phyloP scores from a whole-genome alignment of 768 basidiomycete species.

The Boletales sp. region DNA sequence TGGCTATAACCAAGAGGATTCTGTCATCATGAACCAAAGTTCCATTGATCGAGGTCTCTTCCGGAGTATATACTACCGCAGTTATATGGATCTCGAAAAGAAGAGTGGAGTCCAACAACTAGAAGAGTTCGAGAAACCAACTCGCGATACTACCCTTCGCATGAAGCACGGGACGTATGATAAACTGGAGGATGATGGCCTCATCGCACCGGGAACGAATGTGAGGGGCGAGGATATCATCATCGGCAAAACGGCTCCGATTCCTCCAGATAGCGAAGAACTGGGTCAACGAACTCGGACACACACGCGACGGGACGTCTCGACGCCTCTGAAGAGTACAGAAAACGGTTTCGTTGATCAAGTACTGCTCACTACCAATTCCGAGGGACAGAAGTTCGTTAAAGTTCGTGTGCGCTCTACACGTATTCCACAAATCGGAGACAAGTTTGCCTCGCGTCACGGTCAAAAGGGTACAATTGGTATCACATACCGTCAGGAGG shows the following conservation, averaged over 20 bases:
- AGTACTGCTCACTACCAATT: constrained; percentile 93
- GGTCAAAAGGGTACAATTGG: constrained; percentile 99
- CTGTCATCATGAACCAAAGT: constrained; percentile 99
- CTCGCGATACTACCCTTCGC: constrained; percentile 85
- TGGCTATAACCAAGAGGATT: constrained; percentile 99
- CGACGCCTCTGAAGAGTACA: constrained; percentile 95
- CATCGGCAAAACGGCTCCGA: constrained; percentile 97
- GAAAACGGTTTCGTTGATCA: constrained; percentile 98
- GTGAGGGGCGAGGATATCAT: constrained; percentile 98
- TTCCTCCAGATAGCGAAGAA: constrained; percentile 95
- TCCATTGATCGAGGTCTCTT: constrained; percentile 98
- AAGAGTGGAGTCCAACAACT: constrained; percentile 87
- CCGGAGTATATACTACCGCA: constrained; percentile 97
- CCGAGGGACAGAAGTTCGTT: constrained; percentile 96
- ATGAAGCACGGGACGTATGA: constrained; percentile 99
- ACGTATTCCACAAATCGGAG: constrained; percentile 95
- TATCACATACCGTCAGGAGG: constrained; percentile 99
- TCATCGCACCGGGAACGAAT: constrained; percentile 93
- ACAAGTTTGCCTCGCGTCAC: constrained; percentile 99
- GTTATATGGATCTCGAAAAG: constrained; percentile 98
- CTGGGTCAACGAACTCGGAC: constrained; percentile 92
- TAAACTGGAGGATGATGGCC: constrained; percentile 93
- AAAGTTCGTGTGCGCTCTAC: constrained; percentile 96
- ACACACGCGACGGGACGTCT: constrained; percentile 93
- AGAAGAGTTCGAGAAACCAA: constrained; percentile 97